These are phyloP conservation scores for Metschnikowia chrysomelidarum DNA, from an alignment of 805 yeast species.

Conservation along the genomic window DNA sequence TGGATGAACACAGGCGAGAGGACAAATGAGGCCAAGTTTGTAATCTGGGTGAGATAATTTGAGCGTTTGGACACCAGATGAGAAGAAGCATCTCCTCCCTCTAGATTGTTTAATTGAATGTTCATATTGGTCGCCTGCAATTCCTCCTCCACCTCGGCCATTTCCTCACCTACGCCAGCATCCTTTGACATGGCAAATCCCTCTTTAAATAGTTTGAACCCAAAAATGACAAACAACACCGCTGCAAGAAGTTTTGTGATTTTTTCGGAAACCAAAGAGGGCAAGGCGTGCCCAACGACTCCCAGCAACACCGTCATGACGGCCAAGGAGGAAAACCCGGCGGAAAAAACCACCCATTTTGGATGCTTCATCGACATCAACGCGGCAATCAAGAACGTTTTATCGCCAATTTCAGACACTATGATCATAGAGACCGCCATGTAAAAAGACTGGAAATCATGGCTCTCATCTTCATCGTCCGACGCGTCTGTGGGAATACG, in stretches of 20 bases:
- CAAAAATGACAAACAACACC: slow-evolving; percentile 76
- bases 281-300: slow-evolving; percentile 86
- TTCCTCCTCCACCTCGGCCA: slow-evolving; percentile 97
- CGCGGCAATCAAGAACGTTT: slow-evolving; percentile 95
- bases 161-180: slow-evolving; percentile 88
- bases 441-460: slow-evolving; percentile 48
- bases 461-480: slow-evolving; percentile 7
- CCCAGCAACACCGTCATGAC: slow-evolving; percentile 93
- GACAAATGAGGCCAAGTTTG: slow-evolving; percentile 57
- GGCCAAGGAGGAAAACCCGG: slow-evolving; percentile 81
- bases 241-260: slow-evolving; percentile 83
- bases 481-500: neutral
- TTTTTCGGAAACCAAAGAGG: slow-evolving; percentile 75
- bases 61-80: slow-evolving; percentile 16
- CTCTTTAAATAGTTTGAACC: slow-evolving; percentile 70
- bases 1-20: slow-evolving; percentile 91
- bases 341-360: slow-evolving; percentile 77
- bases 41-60: slow-evolving; percentile 37
- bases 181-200: slow-evolving; percentile 79
- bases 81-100: slow-evolving; percentile 44
- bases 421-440: slow-evolving; percentile 89
- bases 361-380: slow-evolving; percentile 96
- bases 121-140: slow-evolving; percentile 63
- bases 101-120: slow-evolving; percentile 52
- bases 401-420: slow-evolving; percentile 96